Evolutionary conservation across 371 early-diverging fungal genomes (phyloP).

Genomic region (Apophysomyces trapeziformis): DNA sequence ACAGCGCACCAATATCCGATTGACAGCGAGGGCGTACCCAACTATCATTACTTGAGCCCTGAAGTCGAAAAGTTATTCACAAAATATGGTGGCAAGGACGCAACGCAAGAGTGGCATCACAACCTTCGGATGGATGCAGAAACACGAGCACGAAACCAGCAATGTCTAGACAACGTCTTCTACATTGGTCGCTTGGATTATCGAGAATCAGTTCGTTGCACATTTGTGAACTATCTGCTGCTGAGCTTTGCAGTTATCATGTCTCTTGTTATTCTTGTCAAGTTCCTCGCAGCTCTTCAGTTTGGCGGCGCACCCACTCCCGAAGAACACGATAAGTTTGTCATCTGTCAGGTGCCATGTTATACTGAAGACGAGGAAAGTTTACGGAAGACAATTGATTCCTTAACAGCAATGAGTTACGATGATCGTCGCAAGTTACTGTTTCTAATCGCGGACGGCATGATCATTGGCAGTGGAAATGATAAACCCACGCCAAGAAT

Average conservation of each 20-base stretch:
- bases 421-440: conserved; percentile 87
- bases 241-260: conserved; percentile 79
- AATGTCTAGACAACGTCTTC: conserved; percentile 82
- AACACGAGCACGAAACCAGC: conserved; percentile 35
- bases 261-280: conserved; percentile 85
- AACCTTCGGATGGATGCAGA: conserved; percentile 40
- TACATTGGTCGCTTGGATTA: conserved; percentile 87
- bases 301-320: conserved; percentile 78
- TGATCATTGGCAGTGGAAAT: conserved; percentile 83
- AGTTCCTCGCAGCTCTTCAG: conserved; percentile 91
- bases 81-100: conserved; percentile 46
- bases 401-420: conserved; percentile 84
- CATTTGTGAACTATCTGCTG: conserved; percentile 86
- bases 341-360: conserved; percentile 84
- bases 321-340: conserved; percentile 88
- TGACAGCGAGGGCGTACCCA: conserved; percentile 26
- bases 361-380: conserved; percentile 91
- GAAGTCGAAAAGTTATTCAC: conserved; percentile 42
- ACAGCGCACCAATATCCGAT: conserved; percentile 41
- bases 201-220: conserved; percentile 78
- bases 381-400: conserved; percentile 88
- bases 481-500: conserved; percentile 77
- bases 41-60: conserved; percentile 43
- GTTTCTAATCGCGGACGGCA: conserved; percentile 88
- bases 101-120: conserved; percentile 48